These are phyloP conservation scores for Aureobasidium lini DNA, from an alignment of 2,329 filamentous ascomycete genomes.

Conservation along the genomic window DNA sequence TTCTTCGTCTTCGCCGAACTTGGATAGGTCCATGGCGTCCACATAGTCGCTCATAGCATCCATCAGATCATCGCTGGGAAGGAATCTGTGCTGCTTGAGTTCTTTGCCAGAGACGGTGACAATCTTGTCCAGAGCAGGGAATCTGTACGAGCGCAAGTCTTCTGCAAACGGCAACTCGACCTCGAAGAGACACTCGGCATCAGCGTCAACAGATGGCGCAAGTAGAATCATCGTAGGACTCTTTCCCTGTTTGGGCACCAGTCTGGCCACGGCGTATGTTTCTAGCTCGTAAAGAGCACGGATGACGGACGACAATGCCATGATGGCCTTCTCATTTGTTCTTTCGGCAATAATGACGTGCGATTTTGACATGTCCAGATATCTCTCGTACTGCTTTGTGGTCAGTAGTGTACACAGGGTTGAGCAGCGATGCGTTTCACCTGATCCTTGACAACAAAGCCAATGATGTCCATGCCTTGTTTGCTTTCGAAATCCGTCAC, in stretches of 20 bases:
- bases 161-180: slow-evolving; percentile 88
- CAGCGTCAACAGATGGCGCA: slow-evolving; percentile 68
- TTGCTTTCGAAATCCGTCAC: slow-evolving; percentile 79
- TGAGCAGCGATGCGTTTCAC: slow-evolving; percentile 35
- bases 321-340: slow-evolving; percentile 69
- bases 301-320: slow-evolving; percentile 83
- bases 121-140: slow-evolving; percentile 81
- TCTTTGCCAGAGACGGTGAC: slow-evolving; percentile 78
- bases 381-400: slow-evolving; percentile 58
- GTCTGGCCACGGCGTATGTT: slow-evolving; percentile 75
- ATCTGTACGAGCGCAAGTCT: slow-evolving; percentile 82
- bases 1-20: slow-evolving; percentile 63
- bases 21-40: slow-evolving; percentile 81
- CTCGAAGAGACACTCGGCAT: slow-evolving; percentile 81
- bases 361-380: slow-evolving; percentile 74
- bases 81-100: slow-evolving; percentile 72
- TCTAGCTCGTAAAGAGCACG: slow-evolving; percentile 80
- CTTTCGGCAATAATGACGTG: slow-evolving; percentile 71
- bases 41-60: slow-evolving; percentile 86
- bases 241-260: slow-evolving; percentile 78
- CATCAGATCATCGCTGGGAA: slow-evolving; percentile 67
- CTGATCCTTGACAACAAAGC: slow-evolving; percentile 69
- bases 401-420: not conserved
- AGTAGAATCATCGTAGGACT: slow-evolving; percentile 71
- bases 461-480: slow-evolving; percentile 71